Percentiles rank a stretch among this genome's conserved stretches.
Evolutionary conservation across 1,139 yeast genomes (phyloP).

Genomic region (Hanseniaspora gamundiae): DNA sequence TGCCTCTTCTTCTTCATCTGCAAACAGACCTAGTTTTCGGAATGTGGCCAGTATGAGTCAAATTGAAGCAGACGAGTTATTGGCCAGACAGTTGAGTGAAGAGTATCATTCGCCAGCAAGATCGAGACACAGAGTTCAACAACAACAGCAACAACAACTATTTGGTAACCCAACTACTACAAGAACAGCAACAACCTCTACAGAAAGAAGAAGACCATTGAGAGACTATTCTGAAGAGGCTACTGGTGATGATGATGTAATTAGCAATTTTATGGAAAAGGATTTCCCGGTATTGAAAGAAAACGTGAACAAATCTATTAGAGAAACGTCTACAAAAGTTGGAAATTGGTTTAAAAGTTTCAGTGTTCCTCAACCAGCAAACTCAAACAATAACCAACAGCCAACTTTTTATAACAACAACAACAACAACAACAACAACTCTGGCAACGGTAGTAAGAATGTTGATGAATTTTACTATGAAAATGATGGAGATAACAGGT

Average conservation of each 20-base stretch:
- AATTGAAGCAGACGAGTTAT: constrained; percentile 63
- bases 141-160: constrained; percentile 8
- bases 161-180: neutral
- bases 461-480: neutral
- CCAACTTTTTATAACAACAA: neutral
- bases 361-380: neutral
- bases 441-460: neutral
- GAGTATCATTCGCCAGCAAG: constrained; percentile 35
- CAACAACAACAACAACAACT: neutral
- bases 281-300: constrained; percentile 58
- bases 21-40: no score
- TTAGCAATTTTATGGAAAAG: constrained; percentile 52
- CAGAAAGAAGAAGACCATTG: constrained; percentile 7
- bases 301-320: constrained; percentile 62
- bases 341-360: constrained; percentile 69
- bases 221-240: neutral
- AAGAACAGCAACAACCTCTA: constrained; percentile 1
- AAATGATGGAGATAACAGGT: neutral
- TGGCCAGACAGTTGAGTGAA: constrained; percentile 72
- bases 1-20: constrained; percentile 20
- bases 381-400: neutral
- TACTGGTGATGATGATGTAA: constrained; percentile 36
- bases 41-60: constrained; percentile 29
- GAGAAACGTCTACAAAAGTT: constrained; percentile 70
- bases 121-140: neutral